Evolutionary conservation across 2,329 filamentous ascomycete species (phyloP).

Genomic region (Fusarium devonianum): DNA sequence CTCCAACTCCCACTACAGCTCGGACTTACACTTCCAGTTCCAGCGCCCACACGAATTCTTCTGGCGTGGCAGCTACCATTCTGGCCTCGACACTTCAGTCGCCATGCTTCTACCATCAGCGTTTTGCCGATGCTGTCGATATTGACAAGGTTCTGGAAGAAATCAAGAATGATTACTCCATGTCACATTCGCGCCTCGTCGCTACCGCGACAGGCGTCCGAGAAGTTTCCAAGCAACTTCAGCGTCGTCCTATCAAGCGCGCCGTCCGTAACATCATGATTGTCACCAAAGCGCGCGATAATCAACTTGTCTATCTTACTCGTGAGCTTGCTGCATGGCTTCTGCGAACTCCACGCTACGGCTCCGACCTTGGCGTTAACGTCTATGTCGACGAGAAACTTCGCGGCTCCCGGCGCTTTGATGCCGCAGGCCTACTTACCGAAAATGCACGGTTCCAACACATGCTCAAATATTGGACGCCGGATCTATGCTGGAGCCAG

Average conservation of each 20-base stretch:
- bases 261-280: slow-evolving; percentile 97
- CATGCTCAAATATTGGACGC: slow-evolving; percentile 96
- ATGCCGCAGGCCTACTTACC: slow-evolving; percentile 73
- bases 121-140: slow-evolving; percentile 95
- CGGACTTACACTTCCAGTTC: slow-evolving; percentile 22
- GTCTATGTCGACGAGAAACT: slow-evolving; percentile 99
- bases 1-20: slow-evolving; percentile 35
- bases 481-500: slow-evolving; percentile 90
- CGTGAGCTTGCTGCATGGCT: slow-evolving; percentile 89
- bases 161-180: slow-evolving; percentile 85
- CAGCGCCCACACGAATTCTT: slow-evolving; percentile 20
- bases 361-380: slow-evolving; percentile 87
- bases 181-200: slow-evolving; percentile 92
- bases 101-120: slow-evolving; percentile 96
- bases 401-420: slow-evolving; percentile 85
- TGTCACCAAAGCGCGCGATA: slow-evolving; percentile 96
- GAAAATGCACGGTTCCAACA: slow-evolving; percentile 78
- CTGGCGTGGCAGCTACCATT: slow-evolving; percentile 24
- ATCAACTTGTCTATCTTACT: slow-evolving; percentile 87
- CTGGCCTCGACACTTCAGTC: slow-evolving; percentile 70
- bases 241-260: slow-evolving; percentile 88
- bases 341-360: slow-evolving; percentile 86
- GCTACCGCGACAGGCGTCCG: slow-evolving; percentile 95
- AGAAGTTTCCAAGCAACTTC: slow-evolving; percentile 94
- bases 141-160: slow-evolving; percentile 95